Evolutionary conservation across 805 yeast genomes (phyloP).

Genomic region (Suhomyces xylopsoci): DNA sequence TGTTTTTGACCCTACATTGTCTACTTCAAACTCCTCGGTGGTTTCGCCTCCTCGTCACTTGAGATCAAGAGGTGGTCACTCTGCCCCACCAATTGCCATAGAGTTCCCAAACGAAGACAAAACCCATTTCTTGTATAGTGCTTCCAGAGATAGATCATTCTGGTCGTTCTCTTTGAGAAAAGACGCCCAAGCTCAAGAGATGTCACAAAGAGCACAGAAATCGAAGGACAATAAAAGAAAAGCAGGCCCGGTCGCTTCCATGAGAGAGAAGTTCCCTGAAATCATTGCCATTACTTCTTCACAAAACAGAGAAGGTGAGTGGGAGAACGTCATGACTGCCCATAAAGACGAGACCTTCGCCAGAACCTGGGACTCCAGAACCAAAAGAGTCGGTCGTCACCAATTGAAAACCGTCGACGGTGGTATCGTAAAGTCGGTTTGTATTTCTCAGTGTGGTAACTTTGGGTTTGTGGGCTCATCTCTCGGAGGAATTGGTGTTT

Average conservation of each 20-base stretch:
- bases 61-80: slow-evolving; percentile 96
- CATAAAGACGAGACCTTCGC: slow-evolving; percentile 83
- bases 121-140: slow-evolving; percentile 82
- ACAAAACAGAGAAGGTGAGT: slow-evolving; percentile 74
- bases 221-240: slow-evolving; percentile 33
- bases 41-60: slow-evolving; percentile 87
- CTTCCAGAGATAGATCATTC: slow-evolving; percentile 79
- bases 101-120: slow-evolving; percentile 70
- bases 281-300: slow-evolving; percentile 68
- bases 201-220: slow-evolving; percentile 69
- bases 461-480: slow-evolving; percentile 91
- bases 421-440: slow-evolving; percentile 69
- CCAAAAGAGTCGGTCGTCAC: slow-evolving; percentile 77
- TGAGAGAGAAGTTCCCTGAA: slow-evolving; percentile 75
- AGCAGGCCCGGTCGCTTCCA: slow-evolving; percentile 53
- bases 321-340: slow-evolving; percentile 91
- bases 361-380: slow-evolving; percentile 83
- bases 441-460: slow-evolving; percentile 91
- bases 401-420: slow-evolving; percentile 71
- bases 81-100: slow-evolving; percentile 79
- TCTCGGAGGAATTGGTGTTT: slow-evolving; percentile 78
- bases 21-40: slow-evolving; percentile 58
- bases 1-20: slow-evolving; percentile 88
- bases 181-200: slow-evolving; percentile 93
- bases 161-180: slow-evolving; percentile 93